phyloP scores from a whole-genome alignment of 306 rosid species.

The Argentina anserina region DNA sequence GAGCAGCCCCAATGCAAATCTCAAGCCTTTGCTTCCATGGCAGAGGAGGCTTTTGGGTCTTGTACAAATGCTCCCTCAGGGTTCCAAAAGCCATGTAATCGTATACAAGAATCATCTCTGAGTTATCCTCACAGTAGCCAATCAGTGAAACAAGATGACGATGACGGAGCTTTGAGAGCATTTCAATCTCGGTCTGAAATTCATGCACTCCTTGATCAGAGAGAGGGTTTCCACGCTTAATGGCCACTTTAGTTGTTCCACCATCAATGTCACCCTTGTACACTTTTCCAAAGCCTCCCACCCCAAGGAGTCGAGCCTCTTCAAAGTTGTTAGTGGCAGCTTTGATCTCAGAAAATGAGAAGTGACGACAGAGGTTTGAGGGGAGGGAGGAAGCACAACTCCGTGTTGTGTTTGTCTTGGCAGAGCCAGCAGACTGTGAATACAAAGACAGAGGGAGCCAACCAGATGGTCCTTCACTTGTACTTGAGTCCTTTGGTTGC shows the following conservation, averaged over 20 bases:
- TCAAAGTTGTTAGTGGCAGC: conserved; percentile 89
- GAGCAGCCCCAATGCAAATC: conserved; percentile 97
- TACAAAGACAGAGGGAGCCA: conserved; percentile 97
- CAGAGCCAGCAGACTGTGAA: conserved; percentile 88
- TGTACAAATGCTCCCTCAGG: conserved; percentile 93
- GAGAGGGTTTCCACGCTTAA: conserved; percentile 93
- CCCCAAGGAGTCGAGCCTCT: conserved; percentile 88
- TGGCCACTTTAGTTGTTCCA: conserved; percentile 76
- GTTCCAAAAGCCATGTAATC: conserved; percentile 96
- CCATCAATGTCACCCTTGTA: conserved; percentile 91
- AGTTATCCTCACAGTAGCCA: conserved; percentile 93
- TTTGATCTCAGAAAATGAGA: conserved; percentile 93
- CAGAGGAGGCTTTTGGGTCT: conserved; percentile 90
- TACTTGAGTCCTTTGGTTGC: conserved; percentile 57
- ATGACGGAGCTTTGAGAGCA: conserved; percentile 99
- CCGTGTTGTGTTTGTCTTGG: conserved; percentile 88
- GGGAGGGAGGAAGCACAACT: conserved; percentile 90
- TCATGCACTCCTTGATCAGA: conserved; percentile 99
- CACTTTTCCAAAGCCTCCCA: conserved; percentile 98
- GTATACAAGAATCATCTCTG: conserved; percentile 97
- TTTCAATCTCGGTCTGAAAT: conserved; percentile 97
- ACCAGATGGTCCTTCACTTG: conserved; percentile 94
- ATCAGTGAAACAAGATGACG: conserved; percentile 96
- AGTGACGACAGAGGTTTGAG: conserved; percentile 92
- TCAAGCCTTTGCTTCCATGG: conserved; percentile 99